These are phyloP conservation scores for Dryas octopetala DNA, from an alignment of 306 rosid species.

Conservation along the genomic window DNA sequence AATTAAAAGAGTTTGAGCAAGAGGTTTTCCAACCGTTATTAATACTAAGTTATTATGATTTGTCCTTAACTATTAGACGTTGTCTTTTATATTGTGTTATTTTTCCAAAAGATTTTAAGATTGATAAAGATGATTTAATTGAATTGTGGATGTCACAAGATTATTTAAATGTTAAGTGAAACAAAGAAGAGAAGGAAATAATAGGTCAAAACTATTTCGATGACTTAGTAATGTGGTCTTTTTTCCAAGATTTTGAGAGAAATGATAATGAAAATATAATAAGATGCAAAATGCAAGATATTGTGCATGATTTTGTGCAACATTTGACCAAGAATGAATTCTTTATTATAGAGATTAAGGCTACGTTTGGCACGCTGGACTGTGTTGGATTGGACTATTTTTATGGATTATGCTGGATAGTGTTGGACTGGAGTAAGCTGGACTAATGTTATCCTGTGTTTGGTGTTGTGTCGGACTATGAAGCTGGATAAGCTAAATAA, in stretches of 20 bases:
- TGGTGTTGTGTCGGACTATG: too few species aligned
- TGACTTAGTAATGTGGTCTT: background rate
- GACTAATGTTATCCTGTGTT: too few species aligned
- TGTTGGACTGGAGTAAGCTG: too few species aligned
- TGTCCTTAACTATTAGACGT: background rate
- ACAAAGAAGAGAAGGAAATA: background rate
- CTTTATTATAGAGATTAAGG: background rate
- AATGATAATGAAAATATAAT: background rate
- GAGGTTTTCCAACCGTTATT: slow-evolving; percentile 3
- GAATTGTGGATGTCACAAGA: background rate
- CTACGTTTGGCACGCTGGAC: too few species aligned
- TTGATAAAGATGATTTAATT: background rate
- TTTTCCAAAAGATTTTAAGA: background rate
- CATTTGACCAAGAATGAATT: background rate
- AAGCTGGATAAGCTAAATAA: too few species aligned
- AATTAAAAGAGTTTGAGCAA: background rate
- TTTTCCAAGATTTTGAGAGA: background rate
- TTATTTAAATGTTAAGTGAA: background rate
- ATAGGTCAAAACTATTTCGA: background rate
- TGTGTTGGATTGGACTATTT: too few species aligned
- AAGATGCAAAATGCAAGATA: background rate
- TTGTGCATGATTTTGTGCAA: background rate
- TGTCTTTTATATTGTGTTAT: slow-evolving; percentile 7
- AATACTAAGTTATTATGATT: slow-evolving; percentile 19
- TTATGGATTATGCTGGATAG: too few species aligned